phyloP scores from a whole-genome alignment of 2,329 filamentous ascomycete genomes.

The Fusarium fujikuroi region DNA sequence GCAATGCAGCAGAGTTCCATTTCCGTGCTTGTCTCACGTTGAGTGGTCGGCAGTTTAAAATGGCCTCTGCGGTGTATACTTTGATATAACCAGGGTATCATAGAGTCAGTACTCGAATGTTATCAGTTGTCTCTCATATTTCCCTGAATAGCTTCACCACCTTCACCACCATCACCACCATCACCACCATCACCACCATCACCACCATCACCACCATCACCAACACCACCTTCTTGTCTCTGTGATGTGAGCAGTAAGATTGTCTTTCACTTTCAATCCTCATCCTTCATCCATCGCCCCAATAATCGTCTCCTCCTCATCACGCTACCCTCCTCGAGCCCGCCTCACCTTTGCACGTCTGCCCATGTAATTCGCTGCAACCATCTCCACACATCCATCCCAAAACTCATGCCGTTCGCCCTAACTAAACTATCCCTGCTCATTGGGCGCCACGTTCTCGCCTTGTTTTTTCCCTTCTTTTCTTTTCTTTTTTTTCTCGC shows the following conservation, averaged over 20 bases:
- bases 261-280: neutral
- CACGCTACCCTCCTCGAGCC: conserved; percentile 33
- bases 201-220: neutral
- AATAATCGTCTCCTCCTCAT: conserved; percentile 35
- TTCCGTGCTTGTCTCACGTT: conserved; percentile 1
- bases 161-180: neutral
- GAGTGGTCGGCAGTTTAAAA: neutral
- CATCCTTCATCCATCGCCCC: conserved; percentile 35
- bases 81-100: neutral
- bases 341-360: conserved; percentile 32
- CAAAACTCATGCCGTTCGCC: conserved; percentile 44
- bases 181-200: neutral
- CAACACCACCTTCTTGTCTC: neutral
- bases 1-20: neutral
- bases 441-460: conserved; percentile 40
- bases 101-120: neutral
- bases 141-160: conserved; percentile 28
- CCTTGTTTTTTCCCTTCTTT: conserved; percentile 31
- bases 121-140: neutral
- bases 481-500: neutral
- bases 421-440: conserved; percentile 16
- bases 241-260: conserved; percentile 21
- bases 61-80: neutral
- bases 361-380: conserved; percentile 16
- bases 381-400: conserved; percentile 31